Evolutionary conservation across 106 monocot species (phyloP), one percentile per base, ranked within the genome.

Genomic region (Apostasia ramifera): DNA sequence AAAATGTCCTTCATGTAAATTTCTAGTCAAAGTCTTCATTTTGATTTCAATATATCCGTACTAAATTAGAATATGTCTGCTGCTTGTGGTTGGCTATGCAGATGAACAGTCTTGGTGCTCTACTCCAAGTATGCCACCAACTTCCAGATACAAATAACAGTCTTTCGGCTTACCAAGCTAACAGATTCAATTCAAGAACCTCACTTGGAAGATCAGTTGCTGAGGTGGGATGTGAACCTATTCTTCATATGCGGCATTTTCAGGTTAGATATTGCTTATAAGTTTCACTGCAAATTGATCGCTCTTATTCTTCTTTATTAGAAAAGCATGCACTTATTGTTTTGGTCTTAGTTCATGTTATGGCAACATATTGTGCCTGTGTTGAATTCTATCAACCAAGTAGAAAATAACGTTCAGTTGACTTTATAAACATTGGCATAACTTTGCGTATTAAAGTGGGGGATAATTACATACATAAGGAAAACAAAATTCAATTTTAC

Each of bases 191-290:
- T 71, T 72, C 79, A 47, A 76, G 51, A 69, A 98, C 98, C n/a
- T 84, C 90, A 71, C 82, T 80, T 76, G 98, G 98, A 86, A 82
- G 78, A 71, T 85, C 83, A 13, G 83, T 98, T 68, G 92, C 98
- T 8, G 92, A 98, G 43, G 73, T 98, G 79, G 98, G 98, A 37
- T 93, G 98, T 74, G 92, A 98, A 48, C 98, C 98, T 40, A 90
- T 98, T 75, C 71, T 93, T 70, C 92, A 93, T 72, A 98, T 98
- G 98, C 75, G 98, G 54, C 87, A 90, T 71, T 90, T 98, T 74
- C 98, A 98, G 93, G 98, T 98, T 61, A 55, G 78, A 57, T 45
- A 8, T 53, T 49, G n/a, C 47, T 54, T 56, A 53, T 42, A 44
- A 26, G 26, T 26, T 26, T 26, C 26, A 26, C 26, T 26, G 26